These are phyloP conservation scores for Microbotryum lychnidis-dioicae DNA, from an alignment of 1,284 basidiomycete species.

Conservation along the genomic window DNA sequence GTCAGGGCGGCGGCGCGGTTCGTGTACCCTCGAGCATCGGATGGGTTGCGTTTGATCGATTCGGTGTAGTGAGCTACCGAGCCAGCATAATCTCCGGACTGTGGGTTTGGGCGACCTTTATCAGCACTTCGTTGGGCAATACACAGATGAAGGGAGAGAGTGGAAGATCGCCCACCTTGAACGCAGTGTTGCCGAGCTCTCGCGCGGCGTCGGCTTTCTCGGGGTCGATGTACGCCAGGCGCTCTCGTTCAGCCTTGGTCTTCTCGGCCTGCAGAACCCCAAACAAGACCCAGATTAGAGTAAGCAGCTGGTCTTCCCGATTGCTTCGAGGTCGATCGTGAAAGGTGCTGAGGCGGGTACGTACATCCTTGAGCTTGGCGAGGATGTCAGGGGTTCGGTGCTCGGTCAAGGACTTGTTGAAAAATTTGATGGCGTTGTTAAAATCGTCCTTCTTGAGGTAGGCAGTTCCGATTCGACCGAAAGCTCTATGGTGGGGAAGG, in stretches of 20 bases:
- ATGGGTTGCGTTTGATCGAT: slow-evolving; percentile 89
- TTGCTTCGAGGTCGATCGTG: slow-evolving; percentile 16
- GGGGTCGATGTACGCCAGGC: slow-evolving; percentile 81
- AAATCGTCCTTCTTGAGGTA: slow-evolving; percentile 77
- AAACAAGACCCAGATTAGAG: background rate
- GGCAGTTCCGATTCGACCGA: slow-evolving; percentile 79
- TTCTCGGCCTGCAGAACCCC: slow-evolving; percentile 53
- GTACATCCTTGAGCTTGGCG: slow-evolving; percentile 69
- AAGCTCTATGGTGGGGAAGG: slow-evolving; percentile 50
- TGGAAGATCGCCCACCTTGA: slow-evolving; percentile 56
- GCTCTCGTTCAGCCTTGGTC: slow-evolving; percentile 65
- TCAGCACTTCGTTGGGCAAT: background rate
- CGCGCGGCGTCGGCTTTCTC: slow-evolving; percentile 73
- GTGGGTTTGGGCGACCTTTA: background rate
- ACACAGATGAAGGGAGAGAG: background rate
- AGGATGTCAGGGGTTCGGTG: slow-evolving; percentile 92
- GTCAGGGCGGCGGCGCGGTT: slow-evolving; percentile 96
- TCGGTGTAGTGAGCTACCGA: slow-evolving; percentile 91
- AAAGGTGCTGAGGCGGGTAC: slow-evolving; percentile 5
- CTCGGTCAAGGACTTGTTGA: slow-evolving; percentile 76
- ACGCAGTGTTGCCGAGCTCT: slow-evolving; percentile 83
- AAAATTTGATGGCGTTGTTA: slow-evolving; percentile 74
- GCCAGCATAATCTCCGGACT: slow-evolving; percentile 73
- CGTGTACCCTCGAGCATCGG: slow-evolving; percentile 86
- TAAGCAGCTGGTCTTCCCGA: slow-evolving; percentile 7